Evolutionary conservation across 805 yeast genomes (phyloP).

Genomic region (Dipodascus geniculatus): DNA sequence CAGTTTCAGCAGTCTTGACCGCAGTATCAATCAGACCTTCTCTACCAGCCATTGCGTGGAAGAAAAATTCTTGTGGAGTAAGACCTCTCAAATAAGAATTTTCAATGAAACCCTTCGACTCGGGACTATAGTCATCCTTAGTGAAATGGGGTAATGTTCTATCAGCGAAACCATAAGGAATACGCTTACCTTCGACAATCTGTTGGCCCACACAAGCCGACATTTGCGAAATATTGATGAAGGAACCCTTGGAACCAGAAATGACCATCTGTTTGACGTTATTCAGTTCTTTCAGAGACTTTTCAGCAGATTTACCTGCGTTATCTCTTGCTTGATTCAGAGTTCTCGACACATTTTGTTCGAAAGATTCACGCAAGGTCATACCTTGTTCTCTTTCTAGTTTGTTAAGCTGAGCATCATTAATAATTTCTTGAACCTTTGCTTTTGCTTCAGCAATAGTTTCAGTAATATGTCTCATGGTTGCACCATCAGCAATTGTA

Average conservation of each 20-base stretch:
- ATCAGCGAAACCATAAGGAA: slow-evolving; percentile 93
- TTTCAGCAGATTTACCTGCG: slow-evolving; percentile 97
- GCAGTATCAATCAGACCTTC: slow-evolving; percentile 99
- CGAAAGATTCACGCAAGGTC: slow-evolving; percentile 97
- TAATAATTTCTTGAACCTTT: slow-evolving; percentile 87
- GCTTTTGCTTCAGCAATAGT: slow-evolving; percentile 88
- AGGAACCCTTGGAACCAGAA: slow-evolving; percentile 98
- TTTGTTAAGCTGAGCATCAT: slow-evolving; percentile 80
- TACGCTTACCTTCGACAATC: slow-evolving; percentile 98
- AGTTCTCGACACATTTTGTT: slow-evolving; percentile 90
- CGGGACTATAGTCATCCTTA: slow-evolving; percentile 97
- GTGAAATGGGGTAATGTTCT: slow-evolving; percentile 96
- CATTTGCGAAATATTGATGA: slow-evolving; percentile 97
- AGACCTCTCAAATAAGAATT: slow-evolving; percentile 94
- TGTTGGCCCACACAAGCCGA: slow-evolving; percentile 99
- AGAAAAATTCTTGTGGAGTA: slow-evolving; percentile 97
- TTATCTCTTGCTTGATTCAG: slow-evolving; percentile 98
- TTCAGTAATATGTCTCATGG: slow-evolving; percentile 87
- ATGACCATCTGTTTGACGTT: slow-evolving; percentile 98
- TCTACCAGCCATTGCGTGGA: slow-evolving; percentile 99
- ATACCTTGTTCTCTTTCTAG: slow-evolving; percentile 97
- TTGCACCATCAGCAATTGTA: slow-evolving; percentile 94
- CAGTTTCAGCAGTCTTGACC: slow-evolving; percentile 97
- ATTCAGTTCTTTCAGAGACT: slow-evolving; percentile 84
- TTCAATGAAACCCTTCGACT: slow-evolving; percentile 95